phyloP scores from a whole-genome alignment of 1,139 yeast species.

The Candida frijolesensis region DNA sequence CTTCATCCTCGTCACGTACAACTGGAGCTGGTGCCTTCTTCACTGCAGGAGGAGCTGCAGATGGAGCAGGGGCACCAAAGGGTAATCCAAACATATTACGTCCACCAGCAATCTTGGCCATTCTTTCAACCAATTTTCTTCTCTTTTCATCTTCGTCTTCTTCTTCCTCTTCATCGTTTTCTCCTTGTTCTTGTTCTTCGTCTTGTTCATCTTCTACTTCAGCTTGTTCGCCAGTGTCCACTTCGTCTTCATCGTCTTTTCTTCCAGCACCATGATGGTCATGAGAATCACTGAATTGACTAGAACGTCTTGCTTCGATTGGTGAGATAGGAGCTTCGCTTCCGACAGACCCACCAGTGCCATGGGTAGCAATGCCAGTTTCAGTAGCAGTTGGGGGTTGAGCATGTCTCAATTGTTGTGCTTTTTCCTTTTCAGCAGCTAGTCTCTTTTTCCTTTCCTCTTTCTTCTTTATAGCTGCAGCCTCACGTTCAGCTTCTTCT shows the following conservation, averaged over 20 bases:
- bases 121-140: constrained; percentile 81
- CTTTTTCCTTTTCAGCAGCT: constrained; percentile 23
- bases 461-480: constrained; percentile 58
- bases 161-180: constrained; percentile 33
- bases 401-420: constrained; percentile 15
- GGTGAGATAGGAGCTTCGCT: constrained; percentile 1
- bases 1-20: constrained; percentile 21
- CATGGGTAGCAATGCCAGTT: constrained; percentile 4
- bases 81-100: constrained; percentile 83
- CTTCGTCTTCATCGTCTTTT: constrained; percentile 13
- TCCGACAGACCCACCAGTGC: constrained; percentile 6
- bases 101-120: constrained; percentile 95
- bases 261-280: constrained; percentile 12
- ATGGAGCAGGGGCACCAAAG: constrained; percentile 27
- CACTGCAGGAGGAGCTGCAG: constrained; percentile 11
- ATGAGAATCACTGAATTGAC: neutral
- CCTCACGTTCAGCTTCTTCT: constrained; percentile 77
- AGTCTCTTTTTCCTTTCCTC: constrained; percentile 54
- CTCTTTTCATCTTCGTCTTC: constrained; percentile 82
- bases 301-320: constrained; percentile 1
- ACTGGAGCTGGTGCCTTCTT: constrained; percentile 5
- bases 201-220: constrained; percentile 17
- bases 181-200: constrained; percentile 21
- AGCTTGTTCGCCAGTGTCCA: constrained; percentile 6
- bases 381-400: constrained; percentile 15